Percentiles rank a stretch among this genome's conserved stretches.
These are phyloP conservation scores for Flagelloscypha sp. DNA, from an alignment of 768 basidiomycete species.

Conservation along the genomic window DNA sequence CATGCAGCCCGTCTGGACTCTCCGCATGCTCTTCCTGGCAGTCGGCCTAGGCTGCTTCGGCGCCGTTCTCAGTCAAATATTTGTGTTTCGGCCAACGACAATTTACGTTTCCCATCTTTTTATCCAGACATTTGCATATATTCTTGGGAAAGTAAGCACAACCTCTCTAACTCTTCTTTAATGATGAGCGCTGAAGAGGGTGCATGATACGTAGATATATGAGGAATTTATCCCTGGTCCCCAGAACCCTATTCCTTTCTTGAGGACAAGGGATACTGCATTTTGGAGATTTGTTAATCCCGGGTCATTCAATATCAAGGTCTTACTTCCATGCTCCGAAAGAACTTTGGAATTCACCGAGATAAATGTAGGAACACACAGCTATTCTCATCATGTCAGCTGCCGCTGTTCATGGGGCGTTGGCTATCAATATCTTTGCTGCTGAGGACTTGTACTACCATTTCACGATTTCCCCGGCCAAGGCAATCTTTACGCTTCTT, in stretches of 20 bases:
- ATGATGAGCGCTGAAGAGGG: too few relatives aligned
- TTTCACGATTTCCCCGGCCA: constrained; percentile 21
- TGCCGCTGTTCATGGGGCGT: constrained; percentile 41
- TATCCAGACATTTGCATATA: constrained; percentile 7
- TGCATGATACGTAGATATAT: too few relatives aligned
- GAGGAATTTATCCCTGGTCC: constrained; percentile 14
- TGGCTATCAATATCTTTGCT: constrained; percentile 47
- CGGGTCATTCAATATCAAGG: constrained; percentile 40
- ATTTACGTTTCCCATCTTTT: constrained; percentile 16
- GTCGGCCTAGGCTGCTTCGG: constrained; percentile 22
- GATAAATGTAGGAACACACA: constrained; percentile 49
- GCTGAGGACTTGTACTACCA: constrained; percentile 47
- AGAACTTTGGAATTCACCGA: too few relatives aligned
- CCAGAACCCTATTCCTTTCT: too few relatives aligned
- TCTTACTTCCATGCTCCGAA: constrained; percentile 17
- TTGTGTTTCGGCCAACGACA: constrained; percentile 8
- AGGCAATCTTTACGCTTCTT: constrained; percentile 25
- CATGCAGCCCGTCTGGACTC: constrained; percentile 20
- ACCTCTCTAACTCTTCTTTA: too few relatives aligned
- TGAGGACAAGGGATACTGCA: too few relatives aligned
- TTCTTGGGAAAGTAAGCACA: background rate
- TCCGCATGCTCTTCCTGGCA: constrained; percentile 20
- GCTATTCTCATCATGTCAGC: constrained; percentile 48
- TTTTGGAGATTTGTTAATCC: constrained; percentile 36
- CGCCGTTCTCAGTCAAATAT: constrained; percentile 15